Base-by-base conservation (phyloP, 768 basidiomycete genomes). In the Lactifluus hygrophoroides region DNA sequence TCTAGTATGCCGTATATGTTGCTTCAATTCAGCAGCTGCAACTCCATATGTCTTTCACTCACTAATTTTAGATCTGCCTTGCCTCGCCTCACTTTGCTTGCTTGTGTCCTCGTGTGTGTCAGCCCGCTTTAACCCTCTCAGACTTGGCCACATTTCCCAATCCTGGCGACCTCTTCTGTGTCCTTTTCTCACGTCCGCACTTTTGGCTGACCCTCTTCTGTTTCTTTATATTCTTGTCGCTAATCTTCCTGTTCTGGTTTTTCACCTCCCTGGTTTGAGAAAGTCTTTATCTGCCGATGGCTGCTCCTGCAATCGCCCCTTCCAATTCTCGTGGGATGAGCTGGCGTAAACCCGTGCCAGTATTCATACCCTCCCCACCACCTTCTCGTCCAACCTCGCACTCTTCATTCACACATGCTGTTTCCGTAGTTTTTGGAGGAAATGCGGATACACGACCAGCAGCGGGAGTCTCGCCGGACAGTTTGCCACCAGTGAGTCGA, bases 321-420 rank as follows among this genome's bases (percentile, higher is more conserved):
- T 35, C 56, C n/a, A 47, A 48, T 54, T 52, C 57, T 40, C 53
- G 55, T 32, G 62, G 53, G 19, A 56, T 55, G 54, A 35, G 57
- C 37, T 64, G 64, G 64, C 61, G 64, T 35, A 64, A 64, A 28
- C 64, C 64, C 11, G 64, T 54, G 21, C 64, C 64, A 8, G 38
- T n/a, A 14, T 64, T 50, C 44, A 56, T 64, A 11, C 63, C 63
- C 16, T 45, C 63, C 19, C 63, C 63, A 7, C 63, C 63, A 13
- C 40, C 17, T 21, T 56, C 61, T 19, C 60, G 60, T 32, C 59
- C 60, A 28, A 51, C 56, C 21, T 62, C 54, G 7, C 37, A 51
- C 5, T 64, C 70, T 34, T 38, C 35, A 21, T 58, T 60, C 43
- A 34, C 49, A 13, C 19, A 21, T 14, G 10, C 48, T 14, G 10